phyloP scores from a whole-genome alignment of 108 stramenopile species.

The Ochromonas danica region DNA sequence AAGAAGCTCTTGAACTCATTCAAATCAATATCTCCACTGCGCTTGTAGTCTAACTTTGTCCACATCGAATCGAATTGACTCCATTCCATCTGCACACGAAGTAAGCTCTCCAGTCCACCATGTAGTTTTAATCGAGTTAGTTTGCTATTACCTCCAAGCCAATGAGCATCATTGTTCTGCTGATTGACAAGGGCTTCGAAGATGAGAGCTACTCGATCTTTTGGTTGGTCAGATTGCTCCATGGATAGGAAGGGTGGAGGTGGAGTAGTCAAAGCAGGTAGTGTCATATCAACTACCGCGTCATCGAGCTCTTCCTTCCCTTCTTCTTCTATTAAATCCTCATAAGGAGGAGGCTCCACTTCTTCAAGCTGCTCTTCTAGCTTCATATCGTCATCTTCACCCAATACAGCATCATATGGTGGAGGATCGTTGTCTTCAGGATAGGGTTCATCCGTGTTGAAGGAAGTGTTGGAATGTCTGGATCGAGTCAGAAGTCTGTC shows the following conservation, averaged over 20 bases:
- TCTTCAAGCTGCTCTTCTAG: neutral
- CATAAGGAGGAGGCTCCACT: neutral
- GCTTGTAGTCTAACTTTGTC: neutral
- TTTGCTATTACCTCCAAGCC: slow-evolving; percentile 26
- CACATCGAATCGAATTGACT: slow-evolving; percentile 31
- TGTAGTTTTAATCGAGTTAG: slow-evolving; percentile 20
- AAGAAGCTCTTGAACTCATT: slow-evolving; percentile 23
- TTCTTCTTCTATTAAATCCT: neutral
- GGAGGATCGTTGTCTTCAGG: neutral
- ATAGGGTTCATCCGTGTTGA: neutral
- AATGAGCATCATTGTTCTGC: slow-evolving; percentile 4
- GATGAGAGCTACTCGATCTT: slow-evolving; percentile 1
- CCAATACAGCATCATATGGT: neutral
- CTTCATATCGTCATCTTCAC: neutral
- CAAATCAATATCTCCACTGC: slow-evolving; percentile 24
- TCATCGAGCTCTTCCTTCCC: neutral
- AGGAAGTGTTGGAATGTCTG: neutral
- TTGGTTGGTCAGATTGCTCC: neutral
- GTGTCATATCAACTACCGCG: neutral
- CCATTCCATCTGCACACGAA: slow-evolving; percentile 18
- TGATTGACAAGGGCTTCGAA: neutral
- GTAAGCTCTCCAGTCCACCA: neutral
- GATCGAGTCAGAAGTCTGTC: neutral
- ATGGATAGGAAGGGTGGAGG: neutral
- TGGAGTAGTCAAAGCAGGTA: neutral